Evolutionary conservation across 2,329 filamentous ascomycete genomes (phyloP), one percentile per base, ranked within the genome.

Genomic region (Scedosporium apiospermum): DNA sequence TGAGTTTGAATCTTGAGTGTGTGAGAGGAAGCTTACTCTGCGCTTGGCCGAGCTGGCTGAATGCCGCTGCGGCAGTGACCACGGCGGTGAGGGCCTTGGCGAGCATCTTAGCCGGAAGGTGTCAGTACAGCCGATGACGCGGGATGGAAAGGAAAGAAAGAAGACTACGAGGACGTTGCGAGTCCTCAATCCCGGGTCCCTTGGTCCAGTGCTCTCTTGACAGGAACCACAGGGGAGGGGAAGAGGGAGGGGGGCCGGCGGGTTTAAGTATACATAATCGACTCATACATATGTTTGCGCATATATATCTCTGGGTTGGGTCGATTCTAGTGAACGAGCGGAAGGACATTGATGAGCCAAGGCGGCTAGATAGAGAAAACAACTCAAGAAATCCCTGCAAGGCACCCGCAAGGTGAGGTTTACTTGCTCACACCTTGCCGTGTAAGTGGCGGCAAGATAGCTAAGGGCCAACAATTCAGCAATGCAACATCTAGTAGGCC

Each of bases 61-160:
- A 57, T 18, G 49, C 49, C 18, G 60, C 60, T 6, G 60, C 21
- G 46, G 51, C 51, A 9, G 46, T 42, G 30, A 23, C 49, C 27
- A 61, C 49, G 34, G 60, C 49, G 23, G 60, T 51, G 30, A 61
- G 49, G 34, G 55, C 42, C n/a, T 61, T 61, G 49, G 60, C 41
- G 38, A 61, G 27, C 60, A 61, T 61, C 21, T 14, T 55, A 23
- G 60, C 46, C 27, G n/a, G 27, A 30, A 34, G 5, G 3, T 23
- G 5, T 4, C 21, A 30, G 49, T 57, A 55, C 12, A 2, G 30
- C 42, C 6, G 44, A 7, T 9, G 57, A 41, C 12, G 57, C 14
- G 57, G 26, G 21, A 58, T 23, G 30, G 30, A 21, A 27, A 27
- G 12, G 21, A 27, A 57, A 30, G 18, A 57, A 27, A 57, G 26